Conservation (phyloP, 345 rosid species). For the Salix viminalis region DNA sequence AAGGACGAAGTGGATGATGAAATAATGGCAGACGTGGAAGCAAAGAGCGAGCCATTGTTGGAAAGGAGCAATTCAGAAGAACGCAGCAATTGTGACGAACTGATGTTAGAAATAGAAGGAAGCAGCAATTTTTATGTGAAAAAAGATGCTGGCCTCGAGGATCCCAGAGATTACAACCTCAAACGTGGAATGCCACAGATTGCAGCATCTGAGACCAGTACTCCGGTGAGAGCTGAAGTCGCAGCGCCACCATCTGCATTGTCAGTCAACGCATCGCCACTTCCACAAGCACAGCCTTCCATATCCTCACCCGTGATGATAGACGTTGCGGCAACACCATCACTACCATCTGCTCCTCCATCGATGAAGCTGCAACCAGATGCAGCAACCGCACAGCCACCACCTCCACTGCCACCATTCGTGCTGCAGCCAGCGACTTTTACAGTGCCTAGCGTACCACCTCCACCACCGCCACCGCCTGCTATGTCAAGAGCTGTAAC, state of each 20-base stretch:
- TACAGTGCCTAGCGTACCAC: not conserved
- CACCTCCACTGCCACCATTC: constrained; percentile 26
- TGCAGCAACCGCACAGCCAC: not conserved
- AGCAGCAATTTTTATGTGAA: constrained; percentile 6
- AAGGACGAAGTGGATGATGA: constrained; percentile 25
- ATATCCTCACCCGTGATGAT: not conserved
- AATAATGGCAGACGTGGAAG: constrained; percentile 14
- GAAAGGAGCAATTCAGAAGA: not conserved
- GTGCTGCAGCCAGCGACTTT: not conserved
- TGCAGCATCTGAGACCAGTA: not conserved
- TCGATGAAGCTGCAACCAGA: constrained; percentile 12
- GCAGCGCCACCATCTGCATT: not conserved
- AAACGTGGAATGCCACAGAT: constrained; percentile 3
- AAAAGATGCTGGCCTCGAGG: constrained; percentile 15
- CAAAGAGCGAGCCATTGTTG: not conserved
- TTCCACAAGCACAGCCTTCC: constrained; percentile 1
- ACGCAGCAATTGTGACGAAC: not conserved
- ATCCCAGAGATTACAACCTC: not conserved
- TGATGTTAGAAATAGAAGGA: not conserved
- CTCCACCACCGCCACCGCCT: constrained; percentile 17
- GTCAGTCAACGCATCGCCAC: constrained; percentile 7
- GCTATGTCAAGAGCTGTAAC: not conserved
- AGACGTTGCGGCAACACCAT: not conserved
- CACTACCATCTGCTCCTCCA: constrained; percentile 1
- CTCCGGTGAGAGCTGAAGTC: not conserved